phyloP scores from a whole-genome alignment of 306 rosid species.

The Sesbania bispinosa region DNA sequence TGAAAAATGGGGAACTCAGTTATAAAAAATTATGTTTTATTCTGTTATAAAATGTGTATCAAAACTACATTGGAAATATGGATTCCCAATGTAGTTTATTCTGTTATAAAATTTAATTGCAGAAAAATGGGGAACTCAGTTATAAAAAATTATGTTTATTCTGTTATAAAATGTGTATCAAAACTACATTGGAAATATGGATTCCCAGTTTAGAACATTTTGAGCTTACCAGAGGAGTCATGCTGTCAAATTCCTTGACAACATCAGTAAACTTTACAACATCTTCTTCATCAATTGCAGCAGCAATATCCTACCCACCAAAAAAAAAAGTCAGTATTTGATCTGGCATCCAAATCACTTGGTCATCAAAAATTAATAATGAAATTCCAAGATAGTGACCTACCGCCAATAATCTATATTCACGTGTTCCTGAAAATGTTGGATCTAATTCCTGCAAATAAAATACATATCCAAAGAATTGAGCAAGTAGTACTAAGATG shows the following conservation, averaged over 20 bases:
- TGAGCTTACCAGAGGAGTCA: conserved; percentile 82
- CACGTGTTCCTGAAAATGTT: conserved; percentile 89
- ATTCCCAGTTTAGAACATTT: not conserved
- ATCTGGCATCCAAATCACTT: not conserved
- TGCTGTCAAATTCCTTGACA: conserved; percentile 90
- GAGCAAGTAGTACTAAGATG: conserved; percentile 21
- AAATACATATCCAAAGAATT: conserved; percentile 22
- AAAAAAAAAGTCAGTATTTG: conserved; percentile 4
- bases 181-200: not conserved
- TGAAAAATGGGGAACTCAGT: not conserved
- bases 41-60: not conserved
- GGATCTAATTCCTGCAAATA: conserved; percentile 89
- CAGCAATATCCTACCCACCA: conserved; percentile 69
- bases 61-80: not conserved
- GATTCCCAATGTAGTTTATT: not conserved
- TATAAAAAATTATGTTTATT: not conserved
- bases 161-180: not conserved
- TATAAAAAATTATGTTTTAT: not conserved
- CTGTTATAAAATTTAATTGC: too few species aligned
- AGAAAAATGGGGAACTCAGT: not conserved
- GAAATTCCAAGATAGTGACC: conserved; percentile 19
- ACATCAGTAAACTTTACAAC: conserved; percentile 78
- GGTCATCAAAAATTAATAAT: not conserved
- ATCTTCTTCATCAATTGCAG: conserved; percentile 83
- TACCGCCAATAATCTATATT: conserved; percentile 76